These are phyloP conservation scores for Aegilops umbellulata DNA, from an alignment of 176 grass and related monocot species.

Conservation along the genomic window DNA sequence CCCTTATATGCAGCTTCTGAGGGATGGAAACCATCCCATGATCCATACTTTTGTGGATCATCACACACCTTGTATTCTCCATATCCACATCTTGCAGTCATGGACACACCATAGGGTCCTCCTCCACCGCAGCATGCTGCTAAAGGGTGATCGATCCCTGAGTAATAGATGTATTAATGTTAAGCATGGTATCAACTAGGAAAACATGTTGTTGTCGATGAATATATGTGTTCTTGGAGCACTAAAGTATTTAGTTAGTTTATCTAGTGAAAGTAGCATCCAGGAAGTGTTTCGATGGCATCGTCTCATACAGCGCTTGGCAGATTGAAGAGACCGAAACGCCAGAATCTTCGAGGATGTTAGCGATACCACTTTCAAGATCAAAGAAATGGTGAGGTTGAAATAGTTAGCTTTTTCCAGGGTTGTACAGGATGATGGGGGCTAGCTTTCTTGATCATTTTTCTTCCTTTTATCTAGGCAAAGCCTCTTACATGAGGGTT, in stretches of 20 bases:
- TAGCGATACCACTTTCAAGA: too few species aligned
- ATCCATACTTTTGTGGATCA: constrained; percentile 62
- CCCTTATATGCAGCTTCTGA: constrained; percentile 69
- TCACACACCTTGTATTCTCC: constrained; percentile 54
- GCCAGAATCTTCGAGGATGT: too few species aligned
- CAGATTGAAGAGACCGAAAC: too few species aligned
- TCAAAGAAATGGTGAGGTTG: too few species aligned
- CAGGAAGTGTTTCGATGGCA: too few species aligned
- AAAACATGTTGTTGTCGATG: neutral
- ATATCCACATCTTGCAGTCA: constrained; percentile 37
- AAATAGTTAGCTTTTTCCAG: too few species aligned
- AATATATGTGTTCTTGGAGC: neutral
- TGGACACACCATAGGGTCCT: constrained; percentile 54
- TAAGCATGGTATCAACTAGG: neutral
- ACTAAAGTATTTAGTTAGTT: neutral
- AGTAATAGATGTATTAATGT: constrained; percentile 11
- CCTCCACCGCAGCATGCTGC: constrained; percentile 65
- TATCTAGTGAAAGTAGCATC: too few species aligned
- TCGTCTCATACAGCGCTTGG: too few species aligned
- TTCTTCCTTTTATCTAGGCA: too few species aligned
- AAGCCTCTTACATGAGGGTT: too few species aligned
- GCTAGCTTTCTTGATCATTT: too few species aligned
- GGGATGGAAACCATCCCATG: constrained; percentile 80
- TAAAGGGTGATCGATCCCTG: constrained; percentile 64
- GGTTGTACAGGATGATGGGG: too few species aligned